Evolutionary conservation across 306 rosid species (phyloP).

Genomic region (Sphenostylis stenocarpa): DNA sequence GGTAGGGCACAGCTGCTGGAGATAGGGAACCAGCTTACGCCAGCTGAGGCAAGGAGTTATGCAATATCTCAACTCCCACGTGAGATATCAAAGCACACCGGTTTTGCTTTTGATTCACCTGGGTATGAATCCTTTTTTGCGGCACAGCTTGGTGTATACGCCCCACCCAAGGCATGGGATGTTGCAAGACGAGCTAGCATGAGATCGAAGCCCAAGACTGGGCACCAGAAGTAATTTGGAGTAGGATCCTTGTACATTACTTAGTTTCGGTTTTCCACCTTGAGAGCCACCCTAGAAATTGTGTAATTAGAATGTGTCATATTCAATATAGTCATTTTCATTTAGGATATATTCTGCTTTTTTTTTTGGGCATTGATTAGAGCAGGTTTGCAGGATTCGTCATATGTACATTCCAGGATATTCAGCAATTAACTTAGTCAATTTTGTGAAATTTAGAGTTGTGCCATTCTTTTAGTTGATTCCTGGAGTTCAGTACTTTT

Average conservation of each 20-base stretch:
- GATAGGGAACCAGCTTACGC: conserved; percentile 62
- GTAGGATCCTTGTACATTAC: conserved; percentile 52
- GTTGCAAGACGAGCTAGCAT: conserved; percentile 96
- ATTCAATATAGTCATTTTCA: conserved; percentile 30
- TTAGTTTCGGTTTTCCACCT: conserved; percentile 39
- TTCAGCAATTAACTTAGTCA: conserved; percentile 28
- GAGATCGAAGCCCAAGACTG: conserved; percentile 53
- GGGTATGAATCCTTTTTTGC: conserved; percentile 95
- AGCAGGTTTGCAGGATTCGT: conserved; percentile 27
- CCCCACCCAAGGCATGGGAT: conserved; percentile 96
- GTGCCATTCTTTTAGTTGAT: not conserved
- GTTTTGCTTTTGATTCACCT: conserved; percentile 95
- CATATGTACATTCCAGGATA: conserved; percentile 47
- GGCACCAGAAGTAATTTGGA: conserved; percentile 48
- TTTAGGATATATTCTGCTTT: conserved; percentile 20
- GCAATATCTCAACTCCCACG: conserved; percentile 85
- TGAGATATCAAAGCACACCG: conserved; percentile 79
- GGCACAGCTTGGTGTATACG: conserved; percentile 69
- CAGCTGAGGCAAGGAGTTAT: conserved; percentile 75
- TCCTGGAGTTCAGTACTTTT: not conserved
- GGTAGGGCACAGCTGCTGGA: conserved; percentile 64
- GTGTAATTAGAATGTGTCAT: conserved; percentile 58
- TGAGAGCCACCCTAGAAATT: conserved; percentile 49
- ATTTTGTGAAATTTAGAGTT: conserved; percentile 24
- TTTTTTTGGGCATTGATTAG: not conserved